Conservation (phyloP, 805 yeast genomes). For the Clavispora vitiphila region DNA sequence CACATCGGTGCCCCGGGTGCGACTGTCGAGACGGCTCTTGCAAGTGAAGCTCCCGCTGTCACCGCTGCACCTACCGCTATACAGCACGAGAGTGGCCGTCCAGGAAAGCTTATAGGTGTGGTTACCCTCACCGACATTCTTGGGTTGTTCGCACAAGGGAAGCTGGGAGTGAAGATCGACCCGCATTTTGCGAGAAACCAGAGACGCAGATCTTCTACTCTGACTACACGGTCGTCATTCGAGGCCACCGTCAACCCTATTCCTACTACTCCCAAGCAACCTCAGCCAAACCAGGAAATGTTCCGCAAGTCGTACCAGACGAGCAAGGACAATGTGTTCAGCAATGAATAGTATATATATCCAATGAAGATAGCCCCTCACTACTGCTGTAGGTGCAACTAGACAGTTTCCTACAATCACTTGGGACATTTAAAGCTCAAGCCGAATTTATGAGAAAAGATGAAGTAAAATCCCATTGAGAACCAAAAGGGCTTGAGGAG, state of each 20-base stretch:
- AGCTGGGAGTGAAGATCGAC: slow-evolving; percentile 66
- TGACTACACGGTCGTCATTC: slow-evolving; percentile 20
- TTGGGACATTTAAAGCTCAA: no score
- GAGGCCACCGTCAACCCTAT: slow-evolving; percentile 8
- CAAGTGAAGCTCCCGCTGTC: slow-evolving; percentile 15
- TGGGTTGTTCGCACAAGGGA: slow-evolving; percentile 69
- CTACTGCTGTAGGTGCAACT: no score
- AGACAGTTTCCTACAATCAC: no score
- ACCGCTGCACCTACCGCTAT: slow-evolving; percentile 13
- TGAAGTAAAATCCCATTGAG: no score
- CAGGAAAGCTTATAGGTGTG: slow-evolving; percentile 87
- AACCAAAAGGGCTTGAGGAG: no score
- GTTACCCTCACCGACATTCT: slow-evolving; percentile 87
- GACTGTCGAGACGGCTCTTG: slow-evolving; percentile 12
- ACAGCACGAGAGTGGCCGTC: slow-evolving; percentile 37
- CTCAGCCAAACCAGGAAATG: slow-evolving; percentile 15
- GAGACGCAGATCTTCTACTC: slow-evolving; percentile 60
- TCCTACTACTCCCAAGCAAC: slow-evolving; percentile 9
- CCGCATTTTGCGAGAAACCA: slow-evolving; percentile 87
- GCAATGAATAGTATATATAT: slow-evolving; percentile 1
- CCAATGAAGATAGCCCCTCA: not conserved
- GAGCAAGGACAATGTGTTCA: slow-evolving; percentile 4
- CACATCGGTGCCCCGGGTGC: slow-evolving; percentile 6
- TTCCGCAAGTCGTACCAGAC: slow-evolving; percentile 14
- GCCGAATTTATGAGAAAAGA: no score